A percentile compares a stretch with the other conserved stretches of the same genome.
phyloP scores from a whole-genome alignment of 257 asterid species.

The Solanum bulbocastanum region DNA sequence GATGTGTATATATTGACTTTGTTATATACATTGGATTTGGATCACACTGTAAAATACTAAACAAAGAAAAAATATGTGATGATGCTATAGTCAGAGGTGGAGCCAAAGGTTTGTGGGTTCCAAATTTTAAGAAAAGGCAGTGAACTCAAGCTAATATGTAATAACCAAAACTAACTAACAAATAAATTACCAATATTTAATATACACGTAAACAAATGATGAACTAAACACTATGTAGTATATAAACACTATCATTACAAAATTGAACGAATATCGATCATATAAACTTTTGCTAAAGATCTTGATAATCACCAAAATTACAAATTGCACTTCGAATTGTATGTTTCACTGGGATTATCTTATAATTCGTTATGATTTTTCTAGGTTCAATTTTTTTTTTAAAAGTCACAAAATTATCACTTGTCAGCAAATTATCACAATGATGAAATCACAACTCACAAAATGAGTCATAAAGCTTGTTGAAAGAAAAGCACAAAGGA shows the following conservation, averaged over 20 bases:
- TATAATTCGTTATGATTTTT: neutral
- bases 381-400: neutral
- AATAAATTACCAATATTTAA: neutral
- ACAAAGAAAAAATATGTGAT: neutral
- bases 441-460: neutral
- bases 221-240: neutral
- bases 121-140: neutral
- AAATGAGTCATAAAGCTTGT: neutral
- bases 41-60: neutral
- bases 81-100: neutral
- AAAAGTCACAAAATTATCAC: neutral
- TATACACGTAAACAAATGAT: neutral
- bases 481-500: neutral
- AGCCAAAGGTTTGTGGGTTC: neutral
- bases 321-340: neutral
- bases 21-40: neutral
- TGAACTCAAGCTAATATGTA: neutral
- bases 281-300: neutral
- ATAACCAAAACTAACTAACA: neutral
- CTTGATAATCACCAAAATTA: neutral
- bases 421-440: neutral
- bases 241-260: neutral
- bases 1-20: neutral
- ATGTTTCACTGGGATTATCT: neutral
- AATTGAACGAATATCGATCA: no score